Evolutionary conservation across 1,139 yeast species (phyloP).

Genomic region (Schwanniomyces etchellsii): DNA sequence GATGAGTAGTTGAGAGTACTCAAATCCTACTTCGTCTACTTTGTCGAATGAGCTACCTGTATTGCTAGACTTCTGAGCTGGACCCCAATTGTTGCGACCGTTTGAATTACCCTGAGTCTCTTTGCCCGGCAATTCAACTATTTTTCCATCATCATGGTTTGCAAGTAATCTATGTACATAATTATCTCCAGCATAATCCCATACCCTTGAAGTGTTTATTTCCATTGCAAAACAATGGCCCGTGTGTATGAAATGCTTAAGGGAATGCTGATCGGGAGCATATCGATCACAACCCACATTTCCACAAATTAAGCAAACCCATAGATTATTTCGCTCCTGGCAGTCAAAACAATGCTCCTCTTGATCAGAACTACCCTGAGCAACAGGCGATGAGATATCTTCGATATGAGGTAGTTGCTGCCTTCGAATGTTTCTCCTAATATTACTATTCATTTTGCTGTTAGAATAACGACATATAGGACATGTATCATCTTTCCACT

Average conservation of each 20-base stretch:
- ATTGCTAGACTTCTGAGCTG: slow-evolving; percentile 3
- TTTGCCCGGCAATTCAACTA: slow-evolving; percentile 62
- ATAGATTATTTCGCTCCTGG: slow-evolving; percentile 21
- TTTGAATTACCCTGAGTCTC: slow-evolving; percentile 8
- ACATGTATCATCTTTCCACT: slow-evolving; percentile 89
- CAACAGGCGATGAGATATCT: slow-evolving; percentile 3
- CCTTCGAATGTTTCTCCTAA: slow-evolving; percentile 17
- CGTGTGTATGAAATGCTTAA: slow-evolving; percentile 69
- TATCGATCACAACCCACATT: slow-evolving; percentile 56
- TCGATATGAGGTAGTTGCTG: slow-evolving; percentile 3
- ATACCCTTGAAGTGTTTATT: slow-evolving; percentile 73
- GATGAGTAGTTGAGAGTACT: slow-evolving; percentile 72
- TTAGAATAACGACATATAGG: slow-evolving; percentile 86
- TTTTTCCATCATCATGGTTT: slow-evolving; percentile 79
- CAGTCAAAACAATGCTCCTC: slow-evolving; percentile 39
- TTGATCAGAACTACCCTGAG: neutral
- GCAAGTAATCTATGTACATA: slow-evolving; percentile 85
- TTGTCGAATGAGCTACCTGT: slow-evolving; percentile 19
- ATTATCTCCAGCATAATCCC: slow-evolving; percentile 94
- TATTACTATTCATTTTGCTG: slow-evolving; percentile 30
- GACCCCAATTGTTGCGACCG: neutral
- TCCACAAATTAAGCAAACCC: slow-evolving; percentile 46
- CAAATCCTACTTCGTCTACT: slow-evolving; percentile 58
- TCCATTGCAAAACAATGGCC: slow-evolving; percentile 95
- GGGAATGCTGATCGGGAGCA: slow-evolving; percentile 76